Conservation (phyloP, 169 alveolate species). For the Plasmodium sp. region DNA sequence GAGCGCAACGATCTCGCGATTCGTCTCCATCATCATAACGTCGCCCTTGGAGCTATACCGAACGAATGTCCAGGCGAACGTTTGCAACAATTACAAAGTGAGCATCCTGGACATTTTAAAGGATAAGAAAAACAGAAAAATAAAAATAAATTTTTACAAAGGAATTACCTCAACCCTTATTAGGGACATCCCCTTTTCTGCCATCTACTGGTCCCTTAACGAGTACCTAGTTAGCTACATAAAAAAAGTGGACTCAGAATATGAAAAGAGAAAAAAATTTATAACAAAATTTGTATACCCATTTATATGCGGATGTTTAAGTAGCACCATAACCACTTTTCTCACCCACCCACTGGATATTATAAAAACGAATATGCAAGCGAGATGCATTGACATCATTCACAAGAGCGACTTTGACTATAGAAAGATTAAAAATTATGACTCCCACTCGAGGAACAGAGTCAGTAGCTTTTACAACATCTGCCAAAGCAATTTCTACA, state of each 20-base stretch:
- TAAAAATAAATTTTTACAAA: constrained; percentile 69
- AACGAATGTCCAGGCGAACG: constrained; percentile 74
- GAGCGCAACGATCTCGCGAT: constrained; percentile 62
- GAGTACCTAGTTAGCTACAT: constrained; percentile 73
- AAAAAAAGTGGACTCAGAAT: constrained; percentile 37
- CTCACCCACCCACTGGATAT: constrained; percentile 77
- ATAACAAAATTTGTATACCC: constrained; percentile 61
- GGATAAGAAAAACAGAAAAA: constrained; percentile 48
- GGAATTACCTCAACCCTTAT: constrained; percentile 76
- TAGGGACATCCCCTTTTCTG: constrained; percentile 77
- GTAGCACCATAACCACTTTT: constrained; percentile 74
- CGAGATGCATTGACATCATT: constrained; percentile 74
- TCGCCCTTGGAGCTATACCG: constrained; percentile 66
- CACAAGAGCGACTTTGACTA: constrained; percentile 73
- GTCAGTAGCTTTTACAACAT: constrained; percentile 34
- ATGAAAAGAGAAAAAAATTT: constrained; percentile 37
- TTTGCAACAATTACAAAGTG: constrained; percentile 56
- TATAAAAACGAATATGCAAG: constrained; percentile 77
- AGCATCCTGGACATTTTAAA: constrained; percentile 46
- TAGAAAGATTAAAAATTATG: constrained; percentile 65
- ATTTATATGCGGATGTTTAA: constrained; percentile 74
- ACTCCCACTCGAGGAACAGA: background rate
- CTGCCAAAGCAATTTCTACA: constrained; percentile 57
- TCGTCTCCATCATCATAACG: constrained; percentile 58
- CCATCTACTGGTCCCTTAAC: constrained; percentile 76